Conservation (phyloP, 169 alveolate species). For the Sarcocystis neurona region DNA sequence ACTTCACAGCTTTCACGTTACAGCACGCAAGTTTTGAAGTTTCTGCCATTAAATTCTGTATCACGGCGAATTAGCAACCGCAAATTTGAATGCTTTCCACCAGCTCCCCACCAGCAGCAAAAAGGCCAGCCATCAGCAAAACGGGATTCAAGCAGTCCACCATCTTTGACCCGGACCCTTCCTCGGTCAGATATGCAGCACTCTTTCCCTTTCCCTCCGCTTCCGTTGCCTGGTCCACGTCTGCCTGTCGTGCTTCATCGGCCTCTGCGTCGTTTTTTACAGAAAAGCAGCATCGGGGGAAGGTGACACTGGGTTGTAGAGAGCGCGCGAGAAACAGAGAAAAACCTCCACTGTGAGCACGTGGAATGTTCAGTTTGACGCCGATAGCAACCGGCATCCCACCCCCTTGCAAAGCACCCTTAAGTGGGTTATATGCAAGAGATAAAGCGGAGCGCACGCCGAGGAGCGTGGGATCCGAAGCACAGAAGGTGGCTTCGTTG, state of each 20-base stretch:
- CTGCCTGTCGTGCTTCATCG: neutral
- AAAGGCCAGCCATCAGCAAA: neutral
- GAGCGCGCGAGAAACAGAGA: neutral
- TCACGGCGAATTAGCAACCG: no score
- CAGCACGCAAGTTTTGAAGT: no score
- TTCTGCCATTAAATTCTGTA: no score
- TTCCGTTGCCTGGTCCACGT: neutral
- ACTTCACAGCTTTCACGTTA: no score
- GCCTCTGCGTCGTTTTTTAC: neutral
- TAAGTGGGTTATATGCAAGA: neutral
- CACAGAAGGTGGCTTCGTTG: no score
- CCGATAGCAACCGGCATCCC: neutral
- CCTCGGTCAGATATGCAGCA: neutral
- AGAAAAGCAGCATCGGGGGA: neutral
- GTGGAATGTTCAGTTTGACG: neutral
- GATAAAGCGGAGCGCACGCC: no score
- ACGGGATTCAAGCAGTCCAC: conserved; percentile 5
- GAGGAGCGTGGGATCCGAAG: no score
- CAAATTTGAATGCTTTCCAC: no score
- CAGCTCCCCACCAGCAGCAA: no score
- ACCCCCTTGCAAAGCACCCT: neutral
- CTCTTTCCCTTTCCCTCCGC: neutral
- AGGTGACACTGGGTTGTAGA: neutral
- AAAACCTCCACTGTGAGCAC: no score
- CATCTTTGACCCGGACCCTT: neutral